Evolutionary conservation across 2,329 filamentous ascomycete species (phyloP).

Genomic region (Seiridium cupressi): DNA sequence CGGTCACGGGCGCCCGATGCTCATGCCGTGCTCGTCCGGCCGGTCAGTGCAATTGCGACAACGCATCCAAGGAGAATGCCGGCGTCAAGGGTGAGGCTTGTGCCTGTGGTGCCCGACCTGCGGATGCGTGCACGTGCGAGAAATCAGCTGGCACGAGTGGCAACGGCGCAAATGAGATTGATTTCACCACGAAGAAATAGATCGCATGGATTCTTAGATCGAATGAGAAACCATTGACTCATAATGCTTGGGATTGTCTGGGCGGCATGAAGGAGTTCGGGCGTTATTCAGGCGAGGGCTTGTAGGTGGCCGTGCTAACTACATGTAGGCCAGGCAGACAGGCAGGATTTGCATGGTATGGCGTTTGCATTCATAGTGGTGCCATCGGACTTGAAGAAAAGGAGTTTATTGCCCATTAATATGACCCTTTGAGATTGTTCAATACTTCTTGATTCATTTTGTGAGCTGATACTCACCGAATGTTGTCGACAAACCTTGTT

Average conservation of each 20-base stretch:
- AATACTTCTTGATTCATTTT: too few relatives aligned
- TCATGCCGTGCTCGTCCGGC: conserved; percentile 80
- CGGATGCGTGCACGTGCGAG: conserved; percentile 78
- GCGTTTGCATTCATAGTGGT: too few relatives aligned
- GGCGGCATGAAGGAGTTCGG: background rate
- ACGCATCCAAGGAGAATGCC: conserved; percentile 69
- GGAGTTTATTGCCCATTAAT: too few relatives aligned
- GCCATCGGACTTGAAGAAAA: too few relatives aligned
- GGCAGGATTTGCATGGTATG: too few relatives aligned
- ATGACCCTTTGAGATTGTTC: too few relatives aligned
- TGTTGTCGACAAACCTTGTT: too few relatives aligned
- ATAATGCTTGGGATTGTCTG: background rate
- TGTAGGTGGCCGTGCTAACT: too few relatives aligned
- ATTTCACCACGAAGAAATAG: conserved; percentile 75
- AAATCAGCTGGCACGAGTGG: conserved; percentile 59
- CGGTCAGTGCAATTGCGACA: conserved; percentile 78
- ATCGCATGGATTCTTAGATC: background rate
- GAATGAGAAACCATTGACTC: background rate
- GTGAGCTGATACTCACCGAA: too few relatives aligned
- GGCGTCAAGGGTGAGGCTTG: conserved; percentile 61
- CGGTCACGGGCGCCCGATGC: conserved; percentile 69
- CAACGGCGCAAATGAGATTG: conserved; percentile 72
- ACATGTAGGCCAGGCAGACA: too few relatives aligned
- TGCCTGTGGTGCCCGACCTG: conserved; percentile 72
- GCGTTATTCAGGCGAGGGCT: background rate